Evolutionary conservation across 768 basidiomycete genomes (phyloP).

Genomic region (Thelephora aurantiotincta): DNA sequence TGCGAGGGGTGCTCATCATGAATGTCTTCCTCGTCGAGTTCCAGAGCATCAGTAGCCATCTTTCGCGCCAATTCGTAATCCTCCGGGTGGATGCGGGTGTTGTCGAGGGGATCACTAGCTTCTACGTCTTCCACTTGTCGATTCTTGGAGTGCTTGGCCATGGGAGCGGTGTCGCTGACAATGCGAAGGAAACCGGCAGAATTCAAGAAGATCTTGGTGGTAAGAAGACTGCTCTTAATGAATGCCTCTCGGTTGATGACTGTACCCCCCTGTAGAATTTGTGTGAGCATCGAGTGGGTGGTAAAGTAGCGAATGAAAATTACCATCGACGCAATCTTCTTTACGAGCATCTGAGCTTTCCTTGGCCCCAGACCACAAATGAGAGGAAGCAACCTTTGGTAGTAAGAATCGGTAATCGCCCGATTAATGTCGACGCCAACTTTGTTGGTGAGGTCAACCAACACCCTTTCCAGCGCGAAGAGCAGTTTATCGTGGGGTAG

Average conservation of each 20-base stretch:
- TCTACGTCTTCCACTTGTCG: slow-evolving; percentile 50
- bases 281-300: slow-evolving; percentile 1
- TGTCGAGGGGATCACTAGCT: slow-evolving; percentile 80
- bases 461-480: slow-evolving; percentile 64
- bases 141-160: slow-evolving; percentile 42
- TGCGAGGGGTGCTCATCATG: slow-evolving; percentile 87
- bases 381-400: slow-evolving; percentile 78
- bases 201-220: slow-evolving; percentile 84
- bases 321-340: slow-evolving; percentile 68
- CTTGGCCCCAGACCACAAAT: slow-evolving; percentile 90
- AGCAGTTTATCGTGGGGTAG: slow-evolving; percentile 78
- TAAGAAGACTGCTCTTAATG: slow-evolving; percentile 64
- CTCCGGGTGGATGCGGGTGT: slow-evolving; percentile 91
- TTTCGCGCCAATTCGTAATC: slow-evolving; percentile 97
- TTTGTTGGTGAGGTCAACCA: slow-evolving; percentile 84
- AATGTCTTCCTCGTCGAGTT: slow-evolving; percentile 94
- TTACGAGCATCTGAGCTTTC: slow-evolving; percentile 75
- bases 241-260: slow-evolving; percentile 82
- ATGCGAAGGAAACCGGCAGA: slow-evolving; percentile 88
- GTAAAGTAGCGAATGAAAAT: slow-evolving; percentile 14
- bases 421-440: slow-evolving; percentile 96
- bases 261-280: slow-evolving; percentile 56
- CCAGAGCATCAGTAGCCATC: slow-evolving; percentile 95
- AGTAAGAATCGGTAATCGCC: slow-evolving; percentile 78
- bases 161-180: slow-evolving; percentile 45